Percentiles rank a stretch among this genome's conserved stretches.
phyloP scores from a whole-genome alignment of 495 filamentous ascomycete genomes.

The Jackrogersella minutella region DNA sequence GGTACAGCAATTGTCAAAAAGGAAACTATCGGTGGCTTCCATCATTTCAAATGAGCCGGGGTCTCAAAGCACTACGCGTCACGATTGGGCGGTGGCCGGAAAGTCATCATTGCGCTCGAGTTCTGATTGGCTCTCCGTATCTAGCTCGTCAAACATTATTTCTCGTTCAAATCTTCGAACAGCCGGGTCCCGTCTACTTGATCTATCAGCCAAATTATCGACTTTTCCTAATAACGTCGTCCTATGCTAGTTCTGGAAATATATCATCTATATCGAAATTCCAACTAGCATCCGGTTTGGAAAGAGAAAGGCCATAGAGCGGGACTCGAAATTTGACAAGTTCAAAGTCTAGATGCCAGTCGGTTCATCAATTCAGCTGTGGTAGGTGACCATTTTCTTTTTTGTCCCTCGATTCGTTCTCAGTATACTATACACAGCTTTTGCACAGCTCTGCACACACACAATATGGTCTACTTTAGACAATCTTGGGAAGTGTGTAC shows the following conservation, averaged over 20 bases:
- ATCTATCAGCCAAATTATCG: constrained; percentile 18
- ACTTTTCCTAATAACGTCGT: background rate
- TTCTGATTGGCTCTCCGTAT: constrained; percentile 41
- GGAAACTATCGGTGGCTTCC: constrained; percentile 34
- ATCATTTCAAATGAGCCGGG: constrained; percentile 44
- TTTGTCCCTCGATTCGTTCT: background rate
- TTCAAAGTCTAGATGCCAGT: background rate
- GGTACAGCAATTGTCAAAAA: constrained; percentile 8
- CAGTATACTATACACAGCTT: background rate
- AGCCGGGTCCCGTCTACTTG: constrained; percentile 12
- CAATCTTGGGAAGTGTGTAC: constrained; percentile 26
- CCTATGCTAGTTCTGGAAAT: background rate
- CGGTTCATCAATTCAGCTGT: background rate
- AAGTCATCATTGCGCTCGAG: constrained; percentile 43
- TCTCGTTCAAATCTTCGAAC: constrained; percentile 34
- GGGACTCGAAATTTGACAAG: background rate
- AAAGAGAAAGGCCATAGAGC: background rate
- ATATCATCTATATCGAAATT: background rate
- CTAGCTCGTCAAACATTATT: constrained; percentile 37
- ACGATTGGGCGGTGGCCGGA: constrained; percentile 40
- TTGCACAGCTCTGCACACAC: background rate
- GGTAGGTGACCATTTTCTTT: constrained; percentile 13
- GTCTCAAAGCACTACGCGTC: constrained; percentile 39
- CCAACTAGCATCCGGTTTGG: no score
- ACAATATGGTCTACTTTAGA: constrained; percentile 23